Conservation (phyloP, 805 yeast species). For the Candida nonsorbophila region DNA sequence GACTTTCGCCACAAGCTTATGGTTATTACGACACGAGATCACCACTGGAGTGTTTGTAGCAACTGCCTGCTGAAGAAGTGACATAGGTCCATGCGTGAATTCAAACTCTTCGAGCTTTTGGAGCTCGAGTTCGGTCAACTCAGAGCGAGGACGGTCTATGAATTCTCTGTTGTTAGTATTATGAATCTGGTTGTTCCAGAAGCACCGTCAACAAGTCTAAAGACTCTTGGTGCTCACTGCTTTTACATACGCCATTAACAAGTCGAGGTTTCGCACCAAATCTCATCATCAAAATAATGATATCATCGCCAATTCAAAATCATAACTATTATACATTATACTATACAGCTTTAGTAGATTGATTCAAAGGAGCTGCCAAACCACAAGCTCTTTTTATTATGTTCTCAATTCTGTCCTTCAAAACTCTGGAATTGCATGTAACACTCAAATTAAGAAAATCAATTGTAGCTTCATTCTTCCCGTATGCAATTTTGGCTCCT, state of each 20-base stretch:
- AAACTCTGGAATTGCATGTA: slow-evolving; percentile 63
- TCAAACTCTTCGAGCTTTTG: slow-evolving; percentile 85
- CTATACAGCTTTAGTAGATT: slow-evolving; percentile 18
- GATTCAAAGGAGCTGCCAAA: slow-evolving; percentile 79
- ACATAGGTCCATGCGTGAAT: slow-evolving; percentile 83
- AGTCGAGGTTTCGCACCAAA: too few relatives aligned
- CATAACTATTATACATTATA: slow-evolving; percentile 2
- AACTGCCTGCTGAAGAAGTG: slow-evolving; percentile 80
- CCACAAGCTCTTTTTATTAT: slow-evolving; percentile 73
- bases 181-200: too few relatives aligned
- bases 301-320: too few relatives aligned
- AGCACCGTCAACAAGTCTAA: too few relatives aligned
- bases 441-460: slow-evolving; percentile 63
- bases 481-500: slow-evolving; percentile 65
- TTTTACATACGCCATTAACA: slow-evolving; percentile 8
- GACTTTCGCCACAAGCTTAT: slow-evolving; percentile 82
- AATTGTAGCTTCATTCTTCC: slow-evolving; percentile 67
- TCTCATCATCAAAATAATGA: neutral
- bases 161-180: slow-evolving; percentile 52
- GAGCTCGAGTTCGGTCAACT: slow-evolving; percentile 73
- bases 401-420: slow-evolving; percentile 78
- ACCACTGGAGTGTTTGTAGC: slow-evolving; percentile 70
- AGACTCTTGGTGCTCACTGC: neutral
- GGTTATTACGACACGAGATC: slow-evolving; percentile 88
- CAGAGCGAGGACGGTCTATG: slow-evolving; percentile 69